These are phyloP conservation scores for Calonectria henricotiae DNA, from an alignment of 2,329 filamentous ascomycete species.

Conservation along the genomic window DNA sequence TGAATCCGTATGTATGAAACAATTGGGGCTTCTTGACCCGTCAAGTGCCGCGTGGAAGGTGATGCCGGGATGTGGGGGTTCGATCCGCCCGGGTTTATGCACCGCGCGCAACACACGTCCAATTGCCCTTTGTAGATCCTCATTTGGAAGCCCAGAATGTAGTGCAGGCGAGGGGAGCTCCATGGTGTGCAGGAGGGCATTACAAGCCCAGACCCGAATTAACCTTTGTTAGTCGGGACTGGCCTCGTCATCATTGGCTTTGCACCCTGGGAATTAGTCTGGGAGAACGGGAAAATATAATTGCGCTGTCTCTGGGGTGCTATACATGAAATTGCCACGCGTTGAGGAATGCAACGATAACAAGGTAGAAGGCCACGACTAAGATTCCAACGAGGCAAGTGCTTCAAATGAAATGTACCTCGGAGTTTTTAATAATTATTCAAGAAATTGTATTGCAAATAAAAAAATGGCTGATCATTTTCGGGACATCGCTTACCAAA, in stretches of 20 bases:
- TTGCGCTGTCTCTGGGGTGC: neutral
- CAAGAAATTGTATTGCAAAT: too few relatives aligned
- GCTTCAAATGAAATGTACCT: neutral
- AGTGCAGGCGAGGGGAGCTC: neutral
- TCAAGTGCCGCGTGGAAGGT: constrained; percentile 14
- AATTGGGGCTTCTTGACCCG: neutral
- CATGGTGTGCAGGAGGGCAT: neutral
- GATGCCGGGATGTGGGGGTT: constrained; percentile 20
- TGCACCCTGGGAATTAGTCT: neutral
- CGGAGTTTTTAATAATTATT: too few relatives aligned
- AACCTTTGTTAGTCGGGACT: constrained; percentile 18
- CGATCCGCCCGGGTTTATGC: neutral
- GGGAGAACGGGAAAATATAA: neutral
- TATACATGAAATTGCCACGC: constrained; percentile 10
- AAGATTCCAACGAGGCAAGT: too few relatives aligned
- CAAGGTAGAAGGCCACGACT: neutral
- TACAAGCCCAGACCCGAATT: neutral
- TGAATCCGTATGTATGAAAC: constrained; percentile 5
- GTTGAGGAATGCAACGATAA: too few relatives aligned
- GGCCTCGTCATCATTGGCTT: constrained; percentile 22
- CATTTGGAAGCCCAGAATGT: neutral
- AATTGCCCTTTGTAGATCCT: constrained; percentile 16
- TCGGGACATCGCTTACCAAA: too few relatives aligned
- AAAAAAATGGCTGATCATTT: too few relatives aligned
- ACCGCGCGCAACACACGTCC: neutral